A percentile compares a stretch with the other conserved stretches of the same genome.
Conservation (phyloP, 371 early-diverging fungal species). For the Batkoa obscura region DNA sequence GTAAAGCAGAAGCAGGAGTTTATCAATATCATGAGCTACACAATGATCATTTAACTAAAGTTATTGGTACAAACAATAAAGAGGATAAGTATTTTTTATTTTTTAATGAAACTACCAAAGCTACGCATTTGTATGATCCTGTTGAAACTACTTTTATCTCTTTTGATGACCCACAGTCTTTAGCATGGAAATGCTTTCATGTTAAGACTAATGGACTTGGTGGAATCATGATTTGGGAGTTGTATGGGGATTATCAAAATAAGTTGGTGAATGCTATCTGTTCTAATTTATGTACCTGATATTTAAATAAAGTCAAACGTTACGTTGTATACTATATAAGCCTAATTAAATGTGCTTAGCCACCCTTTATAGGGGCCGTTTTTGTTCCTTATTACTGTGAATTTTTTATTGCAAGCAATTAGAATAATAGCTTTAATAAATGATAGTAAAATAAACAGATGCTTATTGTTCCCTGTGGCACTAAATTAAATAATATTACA, state of each 20-base stretch:
- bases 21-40: not conserved
- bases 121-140: not conserved
- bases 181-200: not conserved
- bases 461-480: too few relatives aligned
- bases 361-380: too few relatives aligned
- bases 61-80: not conserved
- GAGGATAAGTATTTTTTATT: not conserved
- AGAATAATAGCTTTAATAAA: too few relatives aligned
- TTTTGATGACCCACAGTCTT: not conserved
- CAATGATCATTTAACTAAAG: not conserved
- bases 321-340: too few relatives aligned
- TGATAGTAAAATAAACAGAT: too few relatives aligned
- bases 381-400: too few relatives aligned
- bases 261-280: conserved; percentile 7
- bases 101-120: too few relatives aligned
- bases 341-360: too few relatives aligned
- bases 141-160: not conserved
- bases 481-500: too few relatives aligned
- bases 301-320: too few relatives aligned
- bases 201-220: not conserved
- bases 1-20: not conserved
- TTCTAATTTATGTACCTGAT: too few relatives aligned
- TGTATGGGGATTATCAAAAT: conserved; percentile 14
- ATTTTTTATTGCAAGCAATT: too few relatives aligned
- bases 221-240: conserved; percentile 5